A percentile compares a stretch with the other conserved stretches of the same genome.
These are phyloP conservation scores for Salix brachista DNA, from an alignment of 345 rosid genomes.

Conservation along the genomic window DNA sequence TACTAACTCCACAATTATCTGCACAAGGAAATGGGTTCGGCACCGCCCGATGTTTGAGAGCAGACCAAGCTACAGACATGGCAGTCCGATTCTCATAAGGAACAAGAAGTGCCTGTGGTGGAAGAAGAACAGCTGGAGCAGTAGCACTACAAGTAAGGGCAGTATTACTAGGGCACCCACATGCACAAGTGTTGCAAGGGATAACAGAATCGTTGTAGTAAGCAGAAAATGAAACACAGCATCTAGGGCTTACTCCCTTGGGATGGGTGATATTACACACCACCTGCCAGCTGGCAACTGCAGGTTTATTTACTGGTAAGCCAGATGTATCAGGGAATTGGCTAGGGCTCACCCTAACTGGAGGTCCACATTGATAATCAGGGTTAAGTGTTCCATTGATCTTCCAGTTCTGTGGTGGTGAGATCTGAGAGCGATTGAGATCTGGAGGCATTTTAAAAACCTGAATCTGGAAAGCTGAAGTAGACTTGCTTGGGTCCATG, in stretches of 20 bases:
- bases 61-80: slow-evolving; percentile 64
- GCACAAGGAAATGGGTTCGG: slow-evolving; percentile 84
- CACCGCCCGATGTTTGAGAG: slow-evolving; percentile 44
- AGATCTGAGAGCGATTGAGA: slow-evolving; percentile 61
- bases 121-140: slow-evolving; percentile 71
- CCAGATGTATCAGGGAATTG: slow-evolving; percentile 70
- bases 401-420: slow-evolving; percentile 82
- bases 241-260: slow-evolving; percentile 57
- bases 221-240: slow-evolving; percentile 91
- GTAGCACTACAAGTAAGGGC: slow-evolving; percentile 59
- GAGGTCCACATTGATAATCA: slow-evolving; percentile 76
- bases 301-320: slow-evolving; percentile 54
- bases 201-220: slow-evolving; percentile 82
- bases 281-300: slow-evolving; percentile 89
- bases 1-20: slow-evolving; percentile 88
- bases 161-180: slow-evolving; percentile 66
- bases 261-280: slow-evolving; percentile 89
- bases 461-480: slow-evolving; percentile 74
- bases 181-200: slow-evolving; percentile 85
- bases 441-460: slow-evolving; percentile 90
- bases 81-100: slow-evolving; percentile 80
- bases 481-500: slow-evolving; percentile 81
- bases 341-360: slow-evolving; percentile 74
- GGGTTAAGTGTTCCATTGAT: slow-evolving; percentile 83
- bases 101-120: slow-evolving; percentile 71